Evolutionary conservation across 2,329 filamentous ascomycete species (phyloP), one percentile per base, ranked within the genome.

Genomic region (Aspergillus sergii): DNA sequence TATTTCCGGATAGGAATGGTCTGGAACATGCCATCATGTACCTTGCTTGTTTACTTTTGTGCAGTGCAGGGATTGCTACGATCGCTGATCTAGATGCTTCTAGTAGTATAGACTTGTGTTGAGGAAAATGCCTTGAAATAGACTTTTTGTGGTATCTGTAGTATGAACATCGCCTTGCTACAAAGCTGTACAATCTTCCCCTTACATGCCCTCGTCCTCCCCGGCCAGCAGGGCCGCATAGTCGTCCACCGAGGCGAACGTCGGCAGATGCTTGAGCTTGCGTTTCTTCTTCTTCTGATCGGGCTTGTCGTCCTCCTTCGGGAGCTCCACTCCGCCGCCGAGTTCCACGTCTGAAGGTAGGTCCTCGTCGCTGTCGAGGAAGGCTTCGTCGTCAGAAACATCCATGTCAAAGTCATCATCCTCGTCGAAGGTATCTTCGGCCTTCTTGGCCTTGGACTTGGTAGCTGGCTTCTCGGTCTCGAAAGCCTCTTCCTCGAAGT

Each of bases 191-290:
- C 21, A 16, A 19, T 32, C 48, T 51, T 21, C 48, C n/a, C 14
- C 34, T 69, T 70, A 78, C 72, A 78, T 76, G 32, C 76, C 77
- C 51, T 77, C 88, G 66, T 89, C 88, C 58, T 95, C 92, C 67
- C 88, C 86, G 4, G 84, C 91, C 76, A 97, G 79, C 80, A 97
- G 85, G 71, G 91, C 91, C 19, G 93, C 94, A 78, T 98, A 99
- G 76, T 98, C 95, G 60, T 98, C 95, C 36, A 86, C 91, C 36
- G 92, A 96, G 23, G 96, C 95, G 82, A 99, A 99, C 41, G 89
- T 96, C 8, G 95, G 95, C 70, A 99, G 82, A 67, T 88, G 88
- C 85, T 93, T 97, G 78, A 98, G 84, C 82, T 92, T 92, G 85
- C 90, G 93, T 81, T 86, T 89, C 81, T 91, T 92, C 81, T 91